Evolutionary conservation across 345 rosid genomes (phyloP).

Genomic region (Populus pruinosa): DNA sequence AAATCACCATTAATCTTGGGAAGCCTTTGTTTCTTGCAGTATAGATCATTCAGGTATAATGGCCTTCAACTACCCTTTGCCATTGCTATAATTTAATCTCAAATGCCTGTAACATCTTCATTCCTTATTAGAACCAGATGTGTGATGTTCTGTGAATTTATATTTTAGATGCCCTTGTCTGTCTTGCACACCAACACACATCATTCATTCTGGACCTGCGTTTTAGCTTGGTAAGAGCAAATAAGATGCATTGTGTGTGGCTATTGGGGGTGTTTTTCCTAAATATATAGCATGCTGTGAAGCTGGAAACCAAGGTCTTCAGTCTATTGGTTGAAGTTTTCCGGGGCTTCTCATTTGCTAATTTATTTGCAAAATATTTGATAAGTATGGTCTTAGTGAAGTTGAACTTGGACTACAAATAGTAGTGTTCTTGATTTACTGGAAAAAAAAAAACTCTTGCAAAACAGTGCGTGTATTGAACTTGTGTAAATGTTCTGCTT

Average conservation of each 20-base stretch:
- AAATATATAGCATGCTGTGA: not conserved
- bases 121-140: not conserved
- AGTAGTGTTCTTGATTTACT: not conserved
- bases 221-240: not conserved
- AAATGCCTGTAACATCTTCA: not conserved
- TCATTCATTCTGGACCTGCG: not conserved
- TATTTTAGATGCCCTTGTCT: not conserved
- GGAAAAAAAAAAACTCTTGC: not conserved
- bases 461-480: not conserved
- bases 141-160: not conserved
- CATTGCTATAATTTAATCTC: not conserved
- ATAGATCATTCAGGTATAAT: not conserved
- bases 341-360: not conserved
- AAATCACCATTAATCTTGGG: not conserved
- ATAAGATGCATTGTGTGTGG: not conserved
- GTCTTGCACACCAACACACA: not conserved
- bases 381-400: not conserved
- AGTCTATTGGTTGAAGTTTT: not conserved
- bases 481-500: not conserved
- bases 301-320: not conserved
- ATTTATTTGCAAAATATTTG: not conserved
- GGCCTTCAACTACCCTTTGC: not conserved
- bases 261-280: not conserved
- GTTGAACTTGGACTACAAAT: not conserved
- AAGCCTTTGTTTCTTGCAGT: not conserved